Evolutionary conservation across 306 rosid genomes (phyloP).

Genomic region (Nissolia schottii): DNA sequence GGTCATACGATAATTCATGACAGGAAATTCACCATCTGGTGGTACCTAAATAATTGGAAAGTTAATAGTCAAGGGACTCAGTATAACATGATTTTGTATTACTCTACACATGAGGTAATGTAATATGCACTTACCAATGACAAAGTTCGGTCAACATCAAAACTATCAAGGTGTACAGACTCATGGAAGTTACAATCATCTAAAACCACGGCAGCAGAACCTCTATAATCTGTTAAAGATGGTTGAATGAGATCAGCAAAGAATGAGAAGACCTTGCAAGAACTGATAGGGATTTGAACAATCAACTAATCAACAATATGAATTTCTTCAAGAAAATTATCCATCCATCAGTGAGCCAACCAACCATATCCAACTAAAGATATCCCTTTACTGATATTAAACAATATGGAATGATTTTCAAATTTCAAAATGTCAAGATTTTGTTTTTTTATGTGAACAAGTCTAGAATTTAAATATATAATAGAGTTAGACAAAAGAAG

Average conservation of each 20-base stretch:
- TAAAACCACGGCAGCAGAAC: slow-evolving; percentile 71
- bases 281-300: background rate
- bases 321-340: slow-evolving; percentile 13
- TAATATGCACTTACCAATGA: slow-evolving; percentile 56
- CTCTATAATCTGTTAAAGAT: slow-evolving; percentile 61
- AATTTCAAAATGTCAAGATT: background rate
- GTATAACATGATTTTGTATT: background rate
- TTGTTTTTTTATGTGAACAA: background rate
- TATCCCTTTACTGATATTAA: background rate
- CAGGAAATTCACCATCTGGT: slow-evolving; percentile 89
- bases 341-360: background rate
- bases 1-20: slow-evolving; percentile 94
- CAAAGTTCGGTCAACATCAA: slow-evolving; percentile 72
- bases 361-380: background rate
- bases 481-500: background rate
- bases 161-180: slow-evolving; percentile 86
- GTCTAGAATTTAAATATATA: slow-evolving; percentile 3
- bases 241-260: slow-evolving; percentile 16
- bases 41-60: slow-evolving; percentile 54
- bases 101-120: background rate
- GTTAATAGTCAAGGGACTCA: slow-evolving; percentile 14
- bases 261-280: slow-evolving; percentile 2
- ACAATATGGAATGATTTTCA: background rate
- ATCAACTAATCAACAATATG: background rate
- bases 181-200: slow-evolving; percentile 98